Base-by-base conservation (phyloP, 495 filamentous ascomycete genomes). In the Hypoxylon fuscum region DNA sequence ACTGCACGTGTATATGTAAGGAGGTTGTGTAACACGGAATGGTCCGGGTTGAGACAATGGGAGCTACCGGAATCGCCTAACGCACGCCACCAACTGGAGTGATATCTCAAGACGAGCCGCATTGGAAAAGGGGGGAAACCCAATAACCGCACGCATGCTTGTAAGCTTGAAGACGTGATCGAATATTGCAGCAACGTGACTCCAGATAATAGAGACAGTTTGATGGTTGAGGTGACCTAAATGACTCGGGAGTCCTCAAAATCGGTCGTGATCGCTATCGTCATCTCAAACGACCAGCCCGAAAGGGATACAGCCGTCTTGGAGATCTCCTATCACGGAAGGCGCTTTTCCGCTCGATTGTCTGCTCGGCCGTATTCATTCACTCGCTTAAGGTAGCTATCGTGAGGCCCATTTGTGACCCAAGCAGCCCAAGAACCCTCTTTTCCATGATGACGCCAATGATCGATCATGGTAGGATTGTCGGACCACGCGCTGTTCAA, bases 1-100 rank as follows among this genome's bases (percentile, higher is more conserved):
- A 59, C 45, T 66, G 55, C 44, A 57, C 51, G 49, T 6, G 21
- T 5, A n/a, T n/a, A n/a, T n/a, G n/a, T n/a, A n/a, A n/a, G n/a
- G n/a, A 57, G 44, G 47, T 44, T 21, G 50, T 60, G 56, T 47
- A 55, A 66, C 55, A 21, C 14, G 17, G 27, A 17, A 46, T 29
- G 34, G 52, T 40, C 57, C 51, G 56, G 62, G 17, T 56, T 25
- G 22, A 41, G 18, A 35, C 49, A 32, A 51, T 51, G 56, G 51
- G 42, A 58, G 42, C 52, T 29, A 45, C 57, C 35, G 53, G 27
- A 62, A 23, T 42, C 27, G 10, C 15, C 9, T 15, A 41, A 41
- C 31, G 34, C 27, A 25, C 40, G 45, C 45, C 45, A 41, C 46
- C 45, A 42, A 32, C 35, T 40, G 15, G 52, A 29, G 37, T 37